Evolutionary conservation across 2,329 filamentous ascomycete species (phyloP), one percentile per base, ranked within the genome.

Genomic region (Aspergillus pseudoglaucus): DNA sequence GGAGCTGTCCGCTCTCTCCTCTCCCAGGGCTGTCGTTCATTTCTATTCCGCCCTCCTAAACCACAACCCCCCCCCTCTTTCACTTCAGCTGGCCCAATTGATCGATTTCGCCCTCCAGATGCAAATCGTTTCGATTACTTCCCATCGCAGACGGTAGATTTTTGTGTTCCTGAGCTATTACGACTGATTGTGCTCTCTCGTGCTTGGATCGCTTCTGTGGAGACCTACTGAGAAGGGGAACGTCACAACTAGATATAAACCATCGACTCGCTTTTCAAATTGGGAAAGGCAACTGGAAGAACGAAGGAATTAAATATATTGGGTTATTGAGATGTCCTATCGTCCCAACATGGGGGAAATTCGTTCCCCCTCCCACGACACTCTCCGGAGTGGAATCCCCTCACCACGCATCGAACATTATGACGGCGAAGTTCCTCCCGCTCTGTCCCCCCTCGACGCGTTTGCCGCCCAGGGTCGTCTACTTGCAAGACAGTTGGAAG

Each of bases 401-500:
- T 90, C 87, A n/a, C 86, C 87, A 38, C 83, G 86, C 52, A 73
- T 89, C 50, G 66, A 70, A 53, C 85, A 90, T 67, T 77, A 87
- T 48, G 85, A 86, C 48, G 88, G 88, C 52, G 87, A 91, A 53
- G 54, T 69, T 1, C 91, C 93, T 17, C 93, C 93, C 4, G 87
- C 93, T 45, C 78, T 97, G 48, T 97, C 93, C 6, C 93, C 93
- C 9, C 80, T 98, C 55, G 93, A 98, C 76, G 91, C 91, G 42
- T 94, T 98, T 65, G 91, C 91, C 18, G 79, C 91, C 53, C 91
- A 97, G 64, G 94, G 90, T 59, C 85, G 91, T 49, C 74, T 94
- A 59, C 79, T 98, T 45, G 90, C 90, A 35, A 87, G 83, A 70
- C 87, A 95, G 69, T 81, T 98, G 52, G 85, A 95, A 66, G 85